A percentile compares a stretch with the other conserved stretches of the same genome.
Conservation (phyloP, 768 basidiomycete genomes). For the Naganishia vaughanmartiniae region DNA sequence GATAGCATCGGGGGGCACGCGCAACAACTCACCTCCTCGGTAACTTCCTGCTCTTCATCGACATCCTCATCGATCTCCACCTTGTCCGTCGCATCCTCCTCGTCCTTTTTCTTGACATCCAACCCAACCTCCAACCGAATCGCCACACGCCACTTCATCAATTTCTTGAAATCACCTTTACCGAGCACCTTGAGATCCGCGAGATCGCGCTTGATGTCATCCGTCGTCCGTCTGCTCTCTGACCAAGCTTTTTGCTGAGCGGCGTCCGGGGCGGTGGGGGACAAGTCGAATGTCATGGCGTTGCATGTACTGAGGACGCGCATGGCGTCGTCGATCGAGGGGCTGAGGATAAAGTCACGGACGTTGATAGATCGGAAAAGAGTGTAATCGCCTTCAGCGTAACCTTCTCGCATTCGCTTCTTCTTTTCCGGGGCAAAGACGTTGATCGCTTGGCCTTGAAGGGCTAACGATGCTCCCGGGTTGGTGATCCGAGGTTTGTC, state of each 20-base stretch:
- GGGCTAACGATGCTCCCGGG: conserved; percentile 57
- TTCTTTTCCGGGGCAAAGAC: conserved; percentile 98
- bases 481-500: conserved; percentile 45
- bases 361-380: conserved; percentile 73
- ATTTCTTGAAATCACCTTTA: conserved; percentile 90
- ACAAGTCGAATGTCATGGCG: conserved; percentile 34
- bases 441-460: conserved; percentile 71
- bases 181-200: conserved; percentile 94
- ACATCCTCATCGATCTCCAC: conserved; percentile 58
- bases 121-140: conserved; percentile 87
- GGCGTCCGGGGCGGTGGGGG: conserved; percentile 12
- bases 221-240: conserved; percentile 66
- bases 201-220: conserved; percentile 76
- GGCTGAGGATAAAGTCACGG: conserved; percentile 65
- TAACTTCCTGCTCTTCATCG: conserved; percentile 85
- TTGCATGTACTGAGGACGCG: conserved; percentile 66
- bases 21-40: conserved; percentile 67
- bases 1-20: too few relatives aligned
- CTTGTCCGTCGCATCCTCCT: conserved; percentile 71
- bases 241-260: conserved; percentile 59
- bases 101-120: conserved; percentile 71
- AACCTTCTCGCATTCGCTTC: conserved; percentile 85
- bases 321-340: conserved; percentile 63
- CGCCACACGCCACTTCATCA: conserved; percentile 85
- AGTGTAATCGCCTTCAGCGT: conserved; percentile 89